Evolutionary conservation across 139 green algal species (phyloP).

Genomic region (Auxenochlorella pyrenoidosa): DNA sequence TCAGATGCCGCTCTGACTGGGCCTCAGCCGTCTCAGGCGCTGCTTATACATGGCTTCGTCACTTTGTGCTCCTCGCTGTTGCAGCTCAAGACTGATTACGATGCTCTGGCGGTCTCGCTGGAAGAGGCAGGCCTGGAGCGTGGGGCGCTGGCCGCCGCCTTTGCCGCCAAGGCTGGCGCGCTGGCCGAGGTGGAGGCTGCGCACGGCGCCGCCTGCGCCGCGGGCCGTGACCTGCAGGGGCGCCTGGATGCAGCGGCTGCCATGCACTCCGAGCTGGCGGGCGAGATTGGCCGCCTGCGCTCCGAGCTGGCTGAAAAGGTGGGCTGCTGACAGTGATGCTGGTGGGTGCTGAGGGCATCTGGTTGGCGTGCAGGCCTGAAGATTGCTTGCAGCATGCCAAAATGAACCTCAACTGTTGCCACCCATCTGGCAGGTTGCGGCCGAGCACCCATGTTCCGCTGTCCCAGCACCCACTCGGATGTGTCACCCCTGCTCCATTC

Average conservation of each 20-base stretch:
- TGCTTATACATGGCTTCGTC: too few relatives aligned
- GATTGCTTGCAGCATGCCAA: too few relatives aligned
- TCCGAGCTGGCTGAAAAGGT: neutral
- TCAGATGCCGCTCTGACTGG: too few relatives aligned
- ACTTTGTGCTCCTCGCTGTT: too few relatives aligned
- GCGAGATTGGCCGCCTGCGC: neutral
- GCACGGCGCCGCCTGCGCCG: neutral
- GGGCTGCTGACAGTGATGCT: neutral
- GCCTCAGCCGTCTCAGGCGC: too few relatives aligned
- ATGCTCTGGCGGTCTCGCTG: neutral
- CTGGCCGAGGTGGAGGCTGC: neutral
- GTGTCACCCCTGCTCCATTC: neutral
- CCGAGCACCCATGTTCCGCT: neutral
- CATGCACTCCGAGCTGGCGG: neutral
- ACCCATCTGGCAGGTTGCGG: neutral
- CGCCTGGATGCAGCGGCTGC: neutral
- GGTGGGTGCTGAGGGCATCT: neutral
- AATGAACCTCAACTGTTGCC: neutral
- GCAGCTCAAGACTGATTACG: neutral
- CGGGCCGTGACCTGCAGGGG: conserved; percentile 5
- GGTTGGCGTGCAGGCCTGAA: too few relatives aligned
- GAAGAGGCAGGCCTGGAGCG: conserved; percentile 4
- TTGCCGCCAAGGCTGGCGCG: neutral
- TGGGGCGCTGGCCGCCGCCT: neutral
- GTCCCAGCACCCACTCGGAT: neutral